Conservation (phyloP, 2,329 filamentous ascomycete genomes). For the Colletotrichum sp. region DNA sequence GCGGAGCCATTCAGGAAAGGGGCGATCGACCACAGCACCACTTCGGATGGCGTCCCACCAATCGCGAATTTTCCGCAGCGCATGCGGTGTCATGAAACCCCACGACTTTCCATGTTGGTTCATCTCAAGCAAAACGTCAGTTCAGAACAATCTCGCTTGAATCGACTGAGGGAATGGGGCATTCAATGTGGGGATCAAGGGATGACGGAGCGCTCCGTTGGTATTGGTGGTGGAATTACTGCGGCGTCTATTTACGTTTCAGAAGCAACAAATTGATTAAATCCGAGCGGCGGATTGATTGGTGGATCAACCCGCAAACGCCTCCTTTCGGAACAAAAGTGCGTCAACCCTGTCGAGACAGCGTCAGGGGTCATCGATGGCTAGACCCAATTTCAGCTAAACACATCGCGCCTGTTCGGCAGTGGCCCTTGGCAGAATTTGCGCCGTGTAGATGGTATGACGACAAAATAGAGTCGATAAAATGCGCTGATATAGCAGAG, state of each 20-base stretch:
- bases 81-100: background rate
- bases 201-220: background rate
- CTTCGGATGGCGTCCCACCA: background rate
- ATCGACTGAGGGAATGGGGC: background rate
- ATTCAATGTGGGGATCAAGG: background rate
- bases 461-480: background rate
- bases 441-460: background rate
- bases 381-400: background rate
- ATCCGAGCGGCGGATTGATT: background rate
- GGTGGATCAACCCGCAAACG: background rate
- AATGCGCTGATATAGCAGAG: background rate
- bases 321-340: background rate
- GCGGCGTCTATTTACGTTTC: background rate
- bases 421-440: background rate
- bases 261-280: background rate
- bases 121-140: background rate
- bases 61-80: background rate
- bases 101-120: background rate
- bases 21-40: background rate
- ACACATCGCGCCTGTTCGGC: background rate
- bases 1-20: background rate
- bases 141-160: conserved; percentile 1
- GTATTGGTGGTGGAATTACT: background rate
- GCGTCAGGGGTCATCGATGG: background rate
- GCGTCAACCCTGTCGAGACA: background rate